Percentiles rank a stretch among this genome's conserved stretches.
Evolutionary conservation across 192 early-diverging fungal species (phyloP).

Genomic region (Entomortierella beljakovae): DNA sequence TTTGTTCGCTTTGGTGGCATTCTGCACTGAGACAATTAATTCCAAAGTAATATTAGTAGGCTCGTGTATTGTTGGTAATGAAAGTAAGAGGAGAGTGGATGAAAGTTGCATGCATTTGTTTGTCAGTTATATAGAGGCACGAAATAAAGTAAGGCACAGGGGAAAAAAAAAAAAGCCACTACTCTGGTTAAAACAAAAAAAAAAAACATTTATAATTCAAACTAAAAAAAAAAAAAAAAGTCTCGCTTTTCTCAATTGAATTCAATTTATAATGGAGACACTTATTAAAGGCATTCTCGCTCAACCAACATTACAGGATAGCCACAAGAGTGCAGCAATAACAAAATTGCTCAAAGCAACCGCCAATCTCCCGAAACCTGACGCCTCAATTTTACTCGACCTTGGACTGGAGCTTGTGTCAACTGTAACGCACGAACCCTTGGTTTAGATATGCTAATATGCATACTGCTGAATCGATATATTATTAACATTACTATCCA

Average conservation of each 20-base stretch:
- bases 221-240: too few species aligned
- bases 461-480: background rate
- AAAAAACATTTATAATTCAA: background rate
- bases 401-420: constrained; percentile 20
- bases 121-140: too few species aligned
- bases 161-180: too few species aligned
- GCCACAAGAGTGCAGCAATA: constrained; percentile 20
- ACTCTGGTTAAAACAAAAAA: too few species aligned
- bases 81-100: too few species aligned
- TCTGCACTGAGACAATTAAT: background rate
- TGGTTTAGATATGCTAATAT: too few species aligned
- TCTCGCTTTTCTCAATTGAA: background rate
- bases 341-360: constrained; percentile 8
- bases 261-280: constrained; percentile 24
- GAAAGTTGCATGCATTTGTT: too few species aligned
- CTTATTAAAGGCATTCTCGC: constrained; percentile 36
- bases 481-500: constrained; percentile 4
- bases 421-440: constrained; percentile 2
- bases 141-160: too few species aligned
- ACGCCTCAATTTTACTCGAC: constrained; percentile 29
- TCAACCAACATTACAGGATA: constrained; percentile 10
- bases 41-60: background rate
- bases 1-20: constrained; percentile 44
- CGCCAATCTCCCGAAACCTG: constrained; percentile 4
- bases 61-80: background rate